Conservation (phyloP, 2,329 filamentous ascomycete genomes). For the Thielaviopsis musarum region DNA sequence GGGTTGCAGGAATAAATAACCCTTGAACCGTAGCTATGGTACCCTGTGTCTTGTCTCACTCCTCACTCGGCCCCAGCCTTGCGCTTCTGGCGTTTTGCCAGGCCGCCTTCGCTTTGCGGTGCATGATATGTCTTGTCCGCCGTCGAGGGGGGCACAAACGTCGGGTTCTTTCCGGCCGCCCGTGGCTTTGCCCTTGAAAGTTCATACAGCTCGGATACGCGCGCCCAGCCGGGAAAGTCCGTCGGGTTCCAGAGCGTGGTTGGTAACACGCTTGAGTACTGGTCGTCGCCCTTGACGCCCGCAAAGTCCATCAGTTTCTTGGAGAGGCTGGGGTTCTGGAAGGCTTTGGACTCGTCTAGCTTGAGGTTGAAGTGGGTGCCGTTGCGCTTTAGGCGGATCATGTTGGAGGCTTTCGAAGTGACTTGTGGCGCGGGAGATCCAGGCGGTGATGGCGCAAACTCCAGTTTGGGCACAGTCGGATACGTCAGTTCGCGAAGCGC, state of each 20-base stretch:
- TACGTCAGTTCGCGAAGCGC: conserved; percentile 57
- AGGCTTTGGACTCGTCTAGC: conserved; percentile 45
- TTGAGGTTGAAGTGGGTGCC: conserved; percentile 66
- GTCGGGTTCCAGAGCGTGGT: conserved; percentile 40
- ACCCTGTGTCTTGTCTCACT: background rate
- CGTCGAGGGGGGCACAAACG: conserved; percentile 27
- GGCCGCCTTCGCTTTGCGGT: conserved; percentile 12
- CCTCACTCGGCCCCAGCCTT: conserved; percentile 16
- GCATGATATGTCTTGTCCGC: background rate
- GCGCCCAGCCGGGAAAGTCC: conserved; percentile 36
- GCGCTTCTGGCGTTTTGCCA: conserved; percentile 19
- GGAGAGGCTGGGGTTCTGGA: conserved; percentile 56
- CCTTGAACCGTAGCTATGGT: too few species aligned
- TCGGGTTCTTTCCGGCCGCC: conserved; percentile 25
- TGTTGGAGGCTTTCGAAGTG: conserved; percentile 54
- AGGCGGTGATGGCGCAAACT: conserved; percentile 59
- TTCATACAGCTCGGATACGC: conserved; percentile 29
- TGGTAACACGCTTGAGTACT: conserved; percentile 48
- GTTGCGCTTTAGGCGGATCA: conserved; percentile 60
- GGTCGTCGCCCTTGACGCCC: conserved; percentile 27
- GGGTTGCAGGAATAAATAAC: too few species aligned
- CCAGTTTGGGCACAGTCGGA: conserved; percentile 52
- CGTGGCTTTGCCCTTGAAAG: conserved; percentile 28
- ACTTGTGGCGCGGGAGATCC: conserved; percentile 35
- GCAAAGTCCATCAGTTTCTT: conserved; percentile 59